phyloP scores from a whole-genome alignment of 768 basidiomycete species.

The Ramaria rubella region DNA sequence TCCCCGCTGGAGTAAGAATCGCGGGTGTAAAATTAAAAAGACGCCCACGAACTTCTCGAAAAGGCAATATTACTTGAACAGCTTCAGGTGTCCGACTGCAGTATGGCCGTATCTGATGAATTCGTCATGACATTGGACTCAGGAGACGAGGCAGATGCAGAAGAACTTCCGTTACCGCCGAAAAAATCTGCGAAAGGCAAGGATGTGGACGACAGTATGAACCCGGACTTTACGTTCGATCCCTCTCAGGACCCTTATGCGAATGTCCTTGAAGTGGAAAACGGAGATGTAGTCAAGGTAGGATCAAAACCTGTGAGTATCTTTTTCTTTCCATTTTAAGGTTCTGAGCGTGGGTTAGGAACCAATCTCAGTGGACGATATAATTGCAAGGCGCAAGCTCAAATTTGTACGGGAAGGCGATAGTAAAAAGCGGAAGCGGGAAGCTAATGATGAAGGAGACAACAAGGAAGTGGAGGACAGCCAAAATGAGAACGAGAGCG shows the following conservation, averaged over 20 bases:
- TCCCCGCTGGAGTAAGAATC: no score
- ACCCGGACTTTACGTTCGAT: slow-evolving; percentile 84
- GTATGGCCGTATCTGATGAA: slow-evolving; percentile 35
- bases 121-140: slow-evolving; percentile 84
- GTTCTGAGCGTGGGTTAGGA: slow-evolving; percentile 33
- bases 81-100: neutral
- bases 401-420: slow-evolving; percentile 23
- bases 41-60: neutral
- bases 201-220: slow-evolving; percentile 49
- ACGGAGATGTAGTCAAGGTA: slow-evolving; percentile 53
- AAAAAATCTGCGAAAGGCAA: slow-evolving; percentile 17
- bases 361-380: slow-evolving; percentile 87
- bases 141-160: slow-evolving; percentile 49
- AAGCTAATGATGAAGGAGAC: slow-evolving; percentile 26
- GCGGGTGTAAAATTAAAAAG: no score
- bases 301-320: slow-evolving; percentile 54
- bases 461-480: slow-evolving; percentile 25
- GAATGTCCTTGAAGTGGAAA: slow-evolving; percentile 41
- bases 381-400: slow-evolving; percentile 68
- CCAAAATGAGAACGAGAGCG: slow-evolving; percentile 25
- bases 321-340: slow-evolving; percentile 1
- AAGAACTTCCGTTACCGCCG: slow-evolving; percentile 14
- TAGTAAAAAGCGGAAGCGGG: slow-evolving; percentile 57
- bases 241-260: slow-evolving; percentile 61
- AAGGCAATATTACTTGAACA: neutral